Evolutionary conservation across 2,329 filamentous ascomycete species (phyloP), one percentile per base, ranked within the genome.

Genomic region (Colletotrichum coccodes): DNA sequence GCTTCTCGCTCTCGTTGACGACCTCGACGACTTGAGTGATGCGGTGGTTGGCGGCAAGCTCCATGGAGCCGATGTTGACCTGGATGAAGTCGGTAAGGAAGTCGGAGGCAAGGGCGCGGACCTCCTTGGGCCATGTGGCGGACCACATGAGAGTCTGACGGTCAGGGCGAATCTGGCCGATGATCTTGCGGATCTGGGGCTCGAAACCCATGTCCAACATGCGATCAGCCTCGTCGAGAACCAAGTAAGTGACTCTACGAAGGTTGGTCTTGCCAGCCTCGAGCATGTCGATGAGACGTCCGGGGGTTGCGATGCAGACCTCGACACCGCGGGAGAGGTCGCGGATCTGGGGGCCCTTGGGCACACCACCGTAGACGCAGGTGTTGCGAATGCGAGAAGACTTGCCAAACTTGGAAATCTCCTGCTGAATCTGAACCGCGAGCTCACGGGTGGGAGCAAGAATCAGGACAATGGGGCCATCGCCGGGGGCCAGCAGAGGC

Each of bases 161-260:
- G 81, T 99, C 96, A 61, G 96, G 96, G 75, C 96, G 94, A 82
- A 98, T 98, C 85, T 99, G 96, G 72, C 92, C 89, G 75, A 99
- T 95, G 74, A 99, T 98, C 87, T 98, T 98, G 86, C 96, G 94
- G 77, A 99, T 98, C 82, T 98, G 96, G 74, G 96, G 96, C 85
- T 99, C 96, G 84, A 99, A 98, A 90, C 96, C 96, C 96, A 99
- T 99, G 85, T 99, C 96, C 80, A 99, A 88, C 96, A 99, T 99
- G 79, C 96, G 95, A 85, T 99, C 96, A 80, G 96, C 96, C 86
- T 99, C 96, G 77, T 99, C 96, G 72, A 99, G 94, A 74, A 98
- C 96, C 66, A 99, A 88, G 85, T 99, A 99, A 64, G 96, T 99
- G 71, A 98, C 95, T 81, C 96, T 94, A 74, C 95, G 95, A 72